These are phyloP conservation scores for Xylaria sp. DNA, from an alignment of 2,329 filamentous ascomycete species.

Conservation along the genomic window DNA sequence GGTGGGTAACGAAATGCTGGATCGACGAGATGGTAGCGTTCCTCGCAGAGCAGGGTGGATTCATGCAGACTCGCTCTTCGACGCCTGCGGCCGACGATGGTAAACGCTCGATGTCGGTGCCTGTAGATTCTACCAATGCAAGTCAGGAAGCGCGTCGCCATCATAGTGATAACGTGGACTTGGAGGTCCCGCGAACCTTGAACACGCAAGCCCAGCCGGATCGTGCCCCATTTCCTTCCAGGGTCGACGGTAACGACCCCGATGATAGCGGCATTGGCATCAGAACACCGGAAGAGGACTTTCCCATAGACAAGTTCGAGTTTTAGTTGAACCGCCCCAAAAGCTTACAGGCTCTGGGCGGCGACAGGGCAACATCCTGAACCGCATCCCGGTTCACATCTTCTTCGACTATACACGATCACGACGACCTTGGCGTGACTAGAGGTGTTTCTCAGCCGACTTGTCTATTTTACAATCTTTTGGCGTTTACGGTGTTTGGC, in stretches of 20 bases:
- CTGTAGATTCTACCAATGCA: conserved; percentile 49
- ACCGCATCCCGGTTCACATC: not conserved
- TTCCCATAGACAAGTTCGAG: conserved; percentile 68
- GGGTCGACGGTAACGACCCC: conserved; percentile 60
- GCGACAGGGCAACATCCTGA: conserved; percentile 33
- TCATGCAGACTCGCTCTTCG: conserved; percentile 70
- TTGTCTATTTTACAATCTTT: conserved; percentile 34
- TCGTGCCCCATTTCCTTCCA: conserved; percentile 60
- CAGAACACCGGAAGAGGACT: conserved; percentile 72
- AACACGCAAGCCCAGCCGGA: conserved; percentile 60
- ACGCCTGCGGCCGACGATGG: conserved; percentile 40
- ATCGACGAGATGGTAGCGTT: conserved; percentile 94
- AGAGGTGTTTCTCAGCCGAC: conserved; percentile 14
- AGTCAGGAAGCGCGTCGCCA: conserved; percentile 54
- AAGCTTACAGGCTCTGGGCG: conserved; percentile 45
- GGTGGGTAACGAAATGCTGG: conserved; percentile 97
- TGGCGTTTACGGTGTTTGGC: conserved; percentile 34
- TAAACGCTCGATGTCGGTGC: conserved; percentile 48
- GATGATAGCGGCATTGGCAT: conserved; percentile 83
- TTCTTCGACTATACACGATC: conserved; percentile 3
- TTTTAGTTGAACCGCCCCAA: conserved; percentile 54
- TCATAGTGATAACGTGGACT: conserved; percentile 59
- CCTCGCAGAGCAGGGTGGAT: conserved; percentile 89
- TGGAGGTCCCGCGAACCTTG: conserved; percentile 53
- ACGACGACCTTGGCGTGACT: conserved; percentile 13